phyloP scores from a whole-genome alignment of 2,329 filamentous ascomycete genomes.

The Talaromyces sp. region DNA sequence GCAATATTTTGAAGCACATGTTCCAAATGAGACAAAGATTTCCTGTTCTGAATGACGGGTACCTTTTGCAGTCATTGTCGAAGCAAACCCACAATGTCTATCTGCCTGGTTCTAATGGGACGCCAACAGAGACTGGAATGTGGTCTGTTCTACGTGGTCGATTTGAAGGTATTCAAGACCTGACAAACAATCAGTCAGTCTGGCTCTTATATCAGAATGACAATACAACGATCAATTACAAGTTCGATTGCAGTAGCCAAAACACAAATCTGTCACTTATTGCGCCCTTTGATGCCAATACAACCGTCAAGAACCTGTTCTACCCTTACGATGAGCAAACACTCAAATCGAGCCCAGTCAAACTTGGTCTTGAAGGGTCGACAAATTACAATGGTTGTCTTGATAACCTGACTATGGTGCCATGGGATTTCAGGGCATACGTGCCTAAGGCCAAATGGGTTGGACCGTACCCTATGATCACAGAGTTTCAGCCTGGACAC shows the following conservation, averaged over 20 bases:
- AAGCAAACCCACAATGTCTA: constrained; percentile 53
- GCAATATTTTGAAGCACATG: constrained; percentile 61
- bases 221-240: constrained; percentile 51
- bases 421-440: constrained; percentile 60
- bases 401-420: constrained; percentile 49
- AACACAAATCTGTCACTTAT: constrained; percentile 46
- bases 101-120: constrained; percentile 52
- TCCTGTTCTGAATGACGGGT: constrained; percentile 60
- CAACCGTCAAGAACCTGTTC: constrained; percentile 61
- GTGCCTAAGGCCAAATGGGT: constrained; percentile 54
- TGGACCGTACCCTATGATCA: constrained; percentile 56
- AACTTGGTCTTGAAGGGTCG: constrained; percentile 49
- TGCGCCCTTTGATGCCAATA: constrained; percentile 54
- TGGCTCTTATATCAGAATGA: constrained; percentile 48
- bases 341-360: constrained; percentile 47
- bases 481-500: constrained; percentile 59
- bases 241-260: constrained; percentile 56
- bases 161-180: constrained; percentile 52
- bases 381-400: constrained; percentile 55
- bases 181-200: constrained; percentile 47
- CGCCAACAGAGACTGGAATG: constrained; percentile 56
- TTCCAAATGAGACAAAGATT: constrained; percentile 58
- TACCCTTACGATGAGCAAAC: constrained; percentile 41
- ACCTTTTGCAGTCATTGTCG: constrained; percentile 53
- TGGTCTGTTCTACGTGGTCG: constrained; percentile 58